A percentile compares a stretch with the other conserved stretches of the same genome.
Evolutionary conservation across 2,329 filamentous ascomycete genomes (phyloP).

Genomic region (Rachicladosporium sp.): DNA sequence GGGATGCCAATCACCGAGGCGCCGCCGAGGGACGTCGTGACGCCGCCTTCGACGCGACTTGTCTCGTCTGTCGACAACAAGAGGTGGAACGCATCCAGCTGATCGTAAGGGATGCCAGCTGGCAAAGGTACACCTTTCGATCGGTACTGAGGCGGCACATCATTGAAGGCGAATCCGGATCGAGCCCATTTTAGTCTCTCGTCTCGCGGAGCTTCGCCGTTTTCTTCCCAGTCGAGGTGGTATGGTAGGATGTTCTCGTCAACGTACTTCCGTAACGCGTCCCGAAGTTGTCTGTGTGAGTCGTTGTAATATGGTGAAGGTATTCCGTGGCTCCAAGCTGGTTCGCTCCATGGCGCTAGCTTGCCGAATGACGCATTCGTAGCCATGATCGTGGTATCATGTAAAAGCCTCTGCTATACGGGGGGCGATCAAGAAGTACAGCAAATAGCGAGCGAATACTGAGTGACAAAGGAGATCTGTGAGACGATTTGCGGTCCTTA

Average conservation of each 20-base stretch:
- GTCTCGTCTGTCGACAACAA: constrained; percentile 22
- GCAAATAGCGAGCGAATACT: too few relatives aligned
- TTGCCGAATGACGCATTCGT: constrained; percentile 5
- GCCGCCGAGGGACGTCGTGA: constrained; percentile 45
- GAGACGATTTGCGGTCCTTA: too few relatives aligned
- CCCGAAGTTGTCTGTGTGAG: constrained; percentile 47
- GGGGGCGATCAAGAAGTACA: too few relatives aligned
- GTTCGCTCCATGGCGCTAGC: constrained; percentile 32
- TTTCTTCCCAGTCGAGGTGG: constrained; percentile 51
- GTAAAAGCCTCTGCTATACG: too few relatives aligned
- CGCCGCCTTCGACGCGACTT: constrained; percentile 32
- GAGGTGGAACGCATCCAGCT: constrained; percentile 46
- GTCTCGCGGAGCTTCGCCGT: constrained; percentile 36
- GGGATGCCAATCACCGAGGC: constrained; percentile 52
- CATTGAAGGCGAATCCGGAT: constrained; percentile 31
- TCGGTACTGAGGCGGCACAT: constrained; percentile 33
- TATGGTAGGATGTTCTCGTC: constrained; percentile 46
- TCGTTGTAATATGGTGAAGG: constrained; percentile 51
- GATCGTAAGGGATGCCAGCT: constrained; percentile 33
- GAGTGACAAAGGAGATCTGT: too few relatives aligned
- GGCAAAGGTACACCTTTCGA: constrained; percentile 29
- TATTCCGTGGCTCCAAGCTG: constrained; percentile 35
- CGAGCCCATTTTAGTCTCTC: constrained; percentile 27
- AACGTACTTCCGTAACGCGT: constrained; percentile 46
- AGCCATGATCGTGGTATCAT: too few relatives aligned